Percentiles rank a stretch among this genome's conserved stretches.
Conservation (phyloP, 768 basidiomycete species). For the Termitomyces sp. region DNA sequence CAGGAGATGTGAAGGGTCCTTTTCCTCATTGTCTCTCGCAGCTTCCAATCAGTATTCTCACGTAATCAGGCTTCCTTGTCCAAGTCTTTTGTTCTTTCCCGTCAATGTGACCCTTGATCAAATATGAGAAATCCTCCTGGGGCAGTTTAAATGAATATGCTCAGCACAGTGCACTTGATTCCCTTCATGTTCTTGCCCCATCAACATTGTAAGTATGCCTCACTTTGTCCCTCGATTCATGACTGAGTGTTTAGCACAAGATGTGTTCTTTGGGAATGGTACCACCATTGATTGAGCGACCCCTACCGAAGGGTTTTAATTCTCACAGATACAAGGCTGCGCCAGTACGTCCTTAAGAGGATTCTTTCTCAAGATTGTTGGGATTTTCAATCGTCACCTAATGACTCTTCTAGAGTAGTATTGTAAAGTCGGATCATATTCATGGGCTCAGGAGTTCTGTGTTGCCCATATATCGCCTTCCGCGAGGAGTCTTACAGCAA, state of each 20-base stretch:
- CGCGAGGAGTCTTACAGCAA: slow-evolving; percentile 22
- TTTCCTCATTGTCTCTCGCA: slow-evolving; percentile 4
- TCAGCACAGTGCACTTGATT: background rate
- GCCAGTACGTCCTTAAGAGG: background rate
- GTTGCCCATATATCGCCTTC: slow-evolving; percentile 16
- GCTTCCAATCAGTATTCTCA: background rate
- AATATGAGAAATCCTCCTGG: background rate
- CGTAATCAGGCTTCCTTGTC: background rate
- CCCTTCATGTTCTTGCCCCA: background rate
- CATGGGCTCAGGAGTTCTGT: slow-evolving; percentile 12
- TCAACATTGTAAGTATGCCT: background rate
- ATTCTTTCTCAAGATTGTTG: too few relatives aligned
- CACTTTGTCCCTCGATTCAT: background rate
- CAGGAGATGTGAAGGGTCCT: background rate
- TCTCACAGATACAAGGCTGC: background rate
- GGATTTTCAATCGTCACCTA: background rate
- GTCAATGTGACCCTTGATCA: background rate
- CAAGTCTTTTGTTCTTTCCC: background rate
- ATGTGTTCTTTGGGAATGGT: background rate
- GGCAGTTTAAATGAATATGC: background rate
- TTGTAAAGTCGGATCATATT: slow-evolving; percentile 9
- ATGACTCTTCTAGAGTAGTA: slow-evolving; percentile 7
- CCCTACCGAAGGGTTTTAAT: background rate
- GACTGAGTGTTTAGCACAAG: background rate
- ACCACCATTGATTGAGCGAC: background rate